Conservation (phyloP, 768 basidiomycete species). For the Leccinum obscurum region DNA sequence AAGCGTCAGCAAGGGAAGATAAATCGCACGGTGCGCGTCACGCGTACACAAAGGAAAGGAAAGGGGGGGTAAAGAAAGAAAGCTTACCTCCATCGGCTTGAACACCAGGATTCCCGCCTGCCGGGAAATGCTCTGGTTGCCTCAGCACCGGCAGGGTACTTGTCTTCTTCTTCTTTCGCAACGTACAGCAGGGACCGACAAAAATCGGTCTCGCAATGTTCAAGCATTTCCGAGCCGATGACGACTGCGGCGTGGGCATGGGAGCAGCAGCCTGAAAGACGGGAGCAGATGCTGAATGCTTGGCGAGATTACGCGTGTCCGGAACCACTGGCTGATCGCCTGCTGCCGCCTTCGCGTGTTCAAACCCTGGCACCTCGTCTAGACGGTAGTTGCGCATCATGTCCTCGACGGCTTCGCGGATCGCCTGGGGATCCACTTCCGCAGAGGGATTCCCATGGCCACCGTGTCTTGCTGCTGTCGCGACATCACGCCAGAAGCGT, state of each 20-base stretch:
- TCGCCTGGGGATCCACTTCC: slow-evolving; percentile 9
- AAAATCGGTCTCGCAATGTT: slow-evolving; percentile 14
- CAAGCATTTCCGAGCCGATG: slow-evolving; percentile 4
- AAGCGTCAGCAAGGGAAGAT: slow-evolving; percentile 5
- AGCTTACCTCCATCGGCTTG: slow-evolving; percentile 19
- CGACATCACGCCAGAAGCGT: slow-evolving; percentile 29
- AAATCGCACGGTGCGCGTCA: not conserved
- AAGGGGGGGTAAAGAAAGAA: not conserved
- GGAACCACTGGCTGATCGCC: not conserved
- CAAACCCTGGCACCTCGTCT: slow-evolving; percentile 22
- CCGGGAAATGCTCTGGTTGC: slow-evolving; percentile 17
- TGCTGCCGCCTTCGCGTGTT: not conserved
- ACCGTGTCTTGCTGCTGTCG: slow-evolving; percentile 9
- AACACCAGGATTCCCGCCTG: slow-evolving; percentile 23
- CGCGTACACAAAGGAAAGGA: not conserved
- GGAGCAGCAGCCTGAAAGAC: slow-evolving; percentile 15
- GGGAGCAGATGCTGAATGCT: slow-evolving; percentile 20
- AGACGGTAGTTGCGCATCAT: slow-evolving; percentile 25
- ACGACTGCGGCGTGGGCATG: not conserved
- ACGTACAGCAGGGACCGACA: slow-evolving; percentile 8
- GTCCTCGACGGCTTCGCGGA: slow-evolving; percentile 24
- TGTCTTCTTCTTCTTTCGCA: not conserved
- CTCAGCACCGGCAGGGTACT: slow-evolving; percentile 2
- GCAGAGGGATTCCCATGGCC: not conserved
- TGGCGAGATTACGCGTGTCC: slow-evolving; percentile 13